Percentiles rank a stretch among this genome's conserved stretches.
Evolutionary conservation across 768 basidiomycete species (phyloP).

Genomic region (Mycena vitilis): DNA sequence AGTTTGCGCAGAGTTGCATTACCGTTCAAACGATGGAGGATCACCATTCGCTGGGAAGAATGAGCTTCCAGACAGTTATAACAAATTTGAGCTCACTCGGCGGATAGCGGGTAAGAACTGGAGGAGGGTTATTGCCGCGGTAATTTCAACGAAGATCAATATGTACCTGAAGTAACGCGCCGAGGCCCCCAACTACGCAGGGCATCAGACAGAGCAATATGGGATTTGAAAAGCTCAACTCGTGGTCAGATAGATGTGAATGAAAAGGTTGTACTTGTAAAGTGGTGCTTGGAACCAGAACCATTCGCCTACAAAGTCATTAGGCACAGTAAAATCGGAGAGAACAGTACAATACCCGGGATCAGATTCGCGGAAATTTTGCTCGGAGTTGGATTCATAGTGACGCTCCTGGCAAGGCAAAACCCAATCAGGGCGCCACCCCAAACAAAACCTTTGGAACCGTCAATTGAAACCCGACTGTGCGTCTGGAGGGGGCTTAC

Average conservation of each 20-base stretch:
- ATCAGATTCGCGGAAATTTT: constrained; percentile 5
- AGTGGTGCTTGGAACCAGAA: constrained; percentile 39
- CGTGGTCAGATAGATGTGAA: constrained; percentile 43
- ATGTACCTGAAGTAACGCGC: constrained; percentile 4
- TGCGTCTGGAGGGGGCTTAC: constrained; percentile 23
- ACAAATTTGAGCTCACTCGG: constrained; percentile 24
- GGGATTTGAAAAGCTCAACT: constrained; percentile 29
- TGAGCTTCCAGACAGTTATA: background rate
- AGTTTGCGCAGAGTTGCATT: background rate
- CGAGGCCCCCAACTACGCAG: constrained; percentile 40
- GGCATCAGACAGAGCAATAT: background rate
- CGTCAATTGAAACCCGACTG: constrained; percentile 4
- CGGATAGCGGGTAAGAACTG: constrained; percentile 44
- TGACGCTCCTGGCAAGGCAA: constrained; percentile 37
- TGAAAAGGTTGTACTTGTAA: constrained; percentile 38
- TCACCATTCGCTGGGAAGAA: constrained; percentile 31
- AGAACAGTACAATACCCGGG: constrained; percentile 10
- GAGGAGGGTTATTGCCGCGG: constrained; percentile 9
- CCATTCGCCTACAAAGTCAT: constrained; percentile 39
- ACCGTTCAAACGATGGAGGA: constrained; percentile 43
- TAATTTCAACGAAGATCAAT: too few species aligned
- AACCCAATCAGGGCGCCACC: constrained; percentile 44
- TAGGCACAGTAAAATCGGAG: background rate
- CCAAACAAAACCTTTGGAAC: constrained; percentile 37
- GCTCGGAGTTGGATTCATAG: constrained; percentile 31